Conservation (phyloP, 768 basidiomycete genomes). For the Rhodosporidiobolus odoratus region DNA sequence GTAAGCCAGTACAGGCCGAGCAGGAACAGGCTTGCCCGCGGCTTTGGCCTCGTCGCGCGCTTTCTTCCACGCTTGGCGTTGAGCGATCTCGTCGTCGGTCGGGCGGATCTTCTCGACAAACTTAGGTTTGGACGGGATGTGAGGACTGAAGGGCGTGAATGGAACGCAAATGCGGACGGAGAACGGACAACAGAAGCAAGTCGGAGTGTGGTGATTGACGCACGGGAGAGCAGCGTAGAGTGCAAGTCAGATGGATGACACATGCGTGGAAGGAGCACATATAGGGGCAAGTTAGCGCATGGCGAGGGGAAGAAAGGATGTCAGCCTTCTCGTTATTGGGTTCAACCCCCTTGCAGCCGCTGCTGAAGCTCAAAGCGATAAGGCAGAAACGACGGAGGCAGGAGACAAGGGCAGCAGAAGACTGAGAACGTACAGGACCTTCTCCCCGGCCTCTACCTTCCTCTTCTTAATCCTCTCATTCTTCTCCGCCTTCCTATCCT, state of each 20-base stretch:
- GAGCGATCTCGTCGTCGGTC: conserved; percentile 26
- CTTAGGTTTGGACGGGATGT: conserved; percentile 11
- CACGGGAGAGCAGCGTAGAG: too few relatives aligned
- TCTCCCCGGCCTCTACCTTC: conserved; percentile 5
- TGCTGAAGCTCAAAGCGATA: too few relatives aligned
- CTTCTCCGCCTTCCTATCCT: conserved; percentile 17
- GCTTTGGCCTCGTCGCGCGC: conserved; percentile 26
- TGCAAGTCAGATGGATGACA: too few relatives aligned
- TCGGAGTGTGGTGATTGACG: too few relatives aligned
- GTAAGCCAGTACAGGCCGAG: conserved; percentile 26
- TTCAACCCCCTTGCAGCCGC: too few relatives aligned
- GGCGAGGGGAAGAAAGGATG: too few relatives aligned
- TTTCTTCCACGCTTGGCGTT: conserved; percentile 29
- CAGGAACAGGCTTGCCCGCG: conserved; percentile 11
- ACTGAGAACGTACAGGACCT: neutral
- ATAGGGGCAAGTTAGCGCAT: too few relatives aligned
- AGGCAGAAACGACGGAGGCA: neutral
- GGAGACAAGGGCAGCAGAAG: too few relatives aligned
- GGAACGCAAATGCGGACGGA: neutral
- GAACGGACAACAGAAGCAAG: neutral
- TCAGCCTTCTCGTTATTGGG: too few relatives aligned
- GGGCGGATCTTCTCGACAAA: conserved; percentile 32
- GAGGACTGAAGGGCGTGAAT: neutral
- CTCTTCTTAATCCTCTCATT: conserved; percentile 6
- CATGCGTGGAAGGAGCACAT: too few relatives aligned